Evolutionary conservation across 2,329 filamentous ascomycete genomes (phyloP), one percentile per base, ranked within the genome.

Genomic region (Trichophyton mentagrophytes): DNA sequence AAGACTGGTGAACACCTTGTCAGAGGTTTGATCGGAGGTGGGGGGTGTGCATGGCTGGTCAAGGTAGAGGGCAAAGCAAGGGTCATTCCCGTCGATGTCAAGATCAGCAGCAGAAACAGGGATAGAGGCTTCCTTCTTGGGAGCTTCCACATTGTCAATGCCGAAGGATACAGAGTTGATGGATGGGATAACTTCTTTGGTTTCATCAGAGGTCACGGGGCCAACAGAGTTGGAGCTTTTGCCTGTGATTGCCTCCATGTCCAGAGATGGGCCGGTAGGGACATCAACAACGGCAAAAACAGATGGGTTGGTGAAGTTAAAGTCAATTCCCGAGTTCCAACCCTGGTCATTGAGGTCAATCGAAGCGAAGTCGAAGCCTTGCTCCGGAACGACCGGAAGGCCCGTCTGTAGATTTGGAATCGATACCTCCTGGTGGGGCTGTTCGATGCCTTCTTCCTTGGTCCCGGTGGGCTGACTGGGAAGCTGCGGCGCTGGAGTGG

Each of bases 301-400:
- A 13, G 75, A 68, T 7, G 75, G 69, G 62, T 78, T 76, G 60
- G 67, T 70, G 55, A 69, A 76, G 66, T 73, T 77, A 65, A 76
- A 72, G 46, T 78, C 76, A 42, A 77, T 74, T 1, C 74, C 74
- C 4, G 75, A 73, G 65, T 76, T 76, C 75, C 76, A 79, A 22
- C 73, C 71, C 47, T 67, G 68, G 60, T 67, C 73, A 64, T 69
- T 71, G 53, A 90, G 72, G 67, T 83, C 81, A 67, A 93, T 80
- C 75, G 87, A 82, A 60, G 85, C 83, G 67, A 90, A 85, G 68
- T 95, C 88, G 73, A 90, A 79, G 59, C 77, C 80, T 67, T 88
- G 85, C 74, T 95, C 90, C 1, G 90, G 89, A 55, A 95, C 84
- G 81, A 91, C 87, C 61, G 87, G 84, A 81, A 95, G 88, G 69